Percentiles rank a stretch among this genome's conserved stretches.
Conservation (phyloP, 495 filamentous ascomycete species). For the Schizothecium vesticola region DNA sequence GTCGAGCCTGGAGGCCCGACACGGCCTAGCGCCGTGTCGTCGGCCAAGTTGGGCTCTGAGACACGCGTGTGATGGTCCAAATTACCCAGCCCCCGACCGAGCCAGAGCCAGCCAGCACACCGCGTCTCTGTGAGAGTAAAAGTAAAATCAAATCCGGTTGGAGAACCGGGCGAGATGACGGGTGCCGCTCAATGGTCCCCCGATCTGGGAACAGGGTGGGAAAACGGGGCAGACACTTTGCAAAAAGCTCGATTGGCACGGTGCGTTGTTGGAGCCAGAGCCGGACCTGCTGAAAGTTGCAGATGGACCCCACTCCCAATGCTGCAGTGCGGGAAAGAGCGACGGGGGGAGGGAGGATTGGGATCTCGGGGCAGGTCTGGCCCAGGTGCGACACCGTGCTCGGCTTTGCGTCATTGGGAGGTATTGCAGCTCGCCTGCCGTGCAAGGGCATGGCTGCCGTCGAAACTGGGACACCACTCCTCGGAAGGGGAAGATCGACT, state of each 20-base stretch:
- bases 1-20: background rate
- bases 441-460: background rate
- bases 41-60: slow-evolving; percentile 1
- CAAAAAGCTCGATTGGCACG: background rate
- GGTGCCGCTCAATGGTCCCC: background rate
- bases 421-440: slow-evolving; percentile 9
- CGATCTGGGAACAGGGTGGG: background rate
- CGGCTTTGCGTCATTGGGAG: slow-evolving; percentile 12
- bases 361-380: background rate
- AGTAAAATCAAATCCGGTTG: background rate
- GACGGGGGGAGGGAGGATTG: background rate
- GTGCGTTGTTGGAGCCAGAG: background rate
- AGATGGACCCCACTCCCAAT: slow-evolving; percentile 8
- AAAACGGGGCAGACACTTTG: background rate
- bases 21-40: background rate
- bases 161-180: too few species aligned
- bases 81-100: background rate
- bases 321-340: background rate
- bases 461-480: background rate
- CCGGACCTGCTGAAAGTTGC: slow-evolving; percentile 12
- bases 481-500: background rate
- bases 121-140: background rate
- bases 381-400: background rate
- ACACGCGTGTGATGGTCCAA: background rate
- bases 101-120: background rate